These are phyloP conservation scores for Lasiodiplodia hormozganensis DNA, from an alignment of 2,329 filamentous ascomycete genomes.

Conservation along the genomic window DNA sequence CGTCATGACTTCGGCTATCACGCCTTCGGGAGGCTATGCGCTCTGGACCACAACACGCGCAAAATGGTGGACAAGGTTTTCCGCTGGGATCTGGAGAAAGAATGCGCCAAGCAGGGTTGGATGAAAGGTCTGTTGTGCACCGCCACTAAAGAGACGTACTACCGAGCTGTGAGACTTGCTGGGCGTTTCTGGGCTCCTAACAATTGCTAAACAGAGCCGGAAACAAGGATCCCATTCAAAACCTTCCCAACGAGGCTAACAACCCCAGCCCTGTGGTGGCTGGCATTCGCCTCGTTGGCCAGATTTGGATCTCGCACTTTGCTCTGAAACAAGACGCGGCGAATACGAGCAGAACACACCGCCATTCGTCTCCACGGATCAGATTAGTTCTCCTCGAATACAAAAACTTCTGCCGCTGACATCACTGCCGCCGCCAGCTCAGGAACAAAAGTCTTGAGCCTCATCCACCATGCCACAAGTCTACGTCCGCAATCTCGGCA, in stretches of 20 bases:
- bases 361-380: not conserved
- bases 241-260: not conserved
- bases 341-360: constrained; percentile 4
- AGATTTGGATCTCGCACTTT: too few species aligned
- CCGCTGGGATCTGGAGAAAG: not conserved
- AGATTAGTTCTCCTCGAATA: not conserved
- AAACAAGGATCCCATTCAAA: not conserved
- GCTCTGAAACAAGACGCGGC: not conserved
- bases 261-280: too few species aligned
- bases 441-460: constrained; percentile 4
- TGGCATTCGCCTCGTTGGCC: too few species aligned
- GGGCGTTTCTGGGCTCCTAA: not conserved
- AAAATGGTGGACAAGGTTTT: constrained; percentile 1
- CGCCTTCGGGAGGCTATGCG: not conserved
- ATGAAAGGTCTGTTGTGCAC: not conserved
- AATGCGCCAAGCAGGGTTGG: not conserved
- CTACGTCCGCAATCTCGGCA: constrained; percentile 5
- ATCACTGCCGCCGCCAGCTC: not conserved
- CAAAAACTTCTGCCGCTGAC: not conserved
- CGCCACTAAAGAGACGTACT: not conserved
- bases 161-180: not conserved
- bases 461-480: not conserved
- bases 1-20: constrained; percentile 24
- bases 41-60: not conserved
- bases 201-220: too few species aligned